Conservation (phyloP, 805 yeast species). For the Zygotorulaspora florentina region DNA sequence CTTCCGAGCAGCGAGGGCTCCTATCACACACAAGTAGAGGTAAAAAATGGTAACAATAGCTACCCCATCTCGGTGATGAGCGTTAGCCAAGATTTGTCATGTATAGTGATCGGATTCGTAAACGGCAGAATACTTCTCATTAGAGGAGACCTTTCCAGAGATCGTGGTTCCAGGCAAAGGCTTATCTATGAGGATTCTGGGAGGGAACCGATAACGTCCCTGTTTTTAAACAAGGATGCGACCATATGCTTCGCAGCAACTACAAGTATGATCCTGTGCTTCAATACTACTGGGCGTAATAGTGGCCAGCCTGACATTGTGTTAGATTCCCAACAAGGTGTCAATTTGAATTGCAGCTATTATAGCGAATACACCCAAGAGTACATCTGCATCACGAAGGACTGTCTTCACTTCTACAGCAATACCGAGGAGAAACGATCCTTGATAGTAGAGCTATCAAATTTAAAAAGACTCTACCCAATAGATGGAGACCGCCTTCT, state of each 20-base stretch:
- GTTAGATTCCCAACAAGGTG: constrained; percentile 45
- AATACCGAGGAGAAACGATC: constrained; percentile 50
- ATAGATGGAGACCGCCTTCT: constrained; percentile 54
- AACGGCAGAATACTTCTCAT: constrained; percentile 76
- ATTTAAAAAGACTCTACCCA: constrained; percentile 43
- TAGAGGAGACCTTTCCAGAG: constrained; percentile 83
- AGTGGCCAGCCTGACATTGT: constrained; percentile 55
- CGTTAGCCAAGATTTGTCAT: constrained; percentile 23
- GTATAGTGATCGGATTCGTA: constrained; percentile 29
- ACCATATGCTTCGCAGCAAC: constrained; percentile 67
- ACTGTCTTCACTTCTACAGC: constrained; percentile 61
- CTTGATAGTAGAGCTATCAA: constrained; percentile 53
- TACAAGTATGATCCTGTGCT: constrained; percentile 62
- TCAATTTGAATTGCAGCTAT: constrained; percentile 41
- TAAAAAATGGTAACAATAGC: constrained; percentile 69
- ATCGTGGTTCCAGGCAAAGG: constrained; percentile 86
- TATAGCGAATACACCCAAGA: constrained; percentile 41
- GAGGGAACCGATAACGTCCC: constrained; percentile 75
- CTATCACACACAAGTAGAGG: constrained; percentile 58
- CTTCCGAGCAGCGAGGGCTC: constrained; percentile 36
- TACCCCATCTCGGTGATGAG: constrained; percentile 52
- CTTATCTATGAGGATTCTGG: constrained; percentile 58
- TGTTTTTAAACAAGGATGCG: constrained; percentile 50
- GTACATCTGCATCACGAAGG: constrained; percentile 61
- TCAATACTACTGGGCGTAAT: constrained; percentile 75